Evolutionary conservation across 164 flowering plant genomes (phyloP).

Genomic region (Pachysandra terminalis): DNA sequence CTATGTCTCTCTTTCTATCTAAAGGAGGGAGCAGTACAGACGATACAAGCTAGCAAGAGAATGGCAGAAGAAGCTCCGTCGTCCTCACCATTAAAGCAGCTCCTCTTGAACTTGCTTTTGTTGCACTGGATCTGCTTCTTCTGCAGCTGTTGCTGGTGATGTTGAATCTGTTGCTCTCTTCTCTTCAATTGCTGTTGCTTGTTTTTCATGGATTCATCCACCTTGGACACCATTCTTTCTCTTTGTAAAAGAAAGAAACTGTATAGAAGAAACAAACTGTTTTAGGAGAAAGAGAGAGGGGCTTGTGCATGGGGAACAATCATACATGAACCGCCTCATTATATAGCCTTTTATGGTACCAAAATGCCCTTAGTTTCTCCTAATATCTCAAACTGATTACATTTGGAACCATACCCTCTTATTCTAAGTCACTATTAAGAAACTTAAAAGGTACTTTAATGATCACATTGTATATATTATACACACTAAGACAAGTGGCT

Average conservation of each 20-base stretch:
- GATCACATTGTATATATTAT: no score
- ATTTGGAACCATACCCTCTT: not conserved
- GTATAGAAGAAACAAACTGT: not conserved
- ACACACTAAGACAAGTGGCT: no score
- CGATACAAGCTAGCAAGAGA: conserved; percentile 78
- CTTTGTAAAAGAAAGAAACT: not conserved
- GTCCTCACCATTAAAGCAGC: conserved; percentile 54
- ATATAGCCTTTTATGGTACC: conserved; percentile 24
- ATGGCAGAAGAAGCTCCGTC: conserved; percentile 86
- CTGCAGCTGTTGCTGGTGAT: conserved; percentile 25
- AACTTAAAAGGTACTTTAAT: no score
- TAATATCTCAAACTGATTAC: conserved; percentile 1
- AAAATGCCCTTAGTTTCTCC: conserved; percentile 18
- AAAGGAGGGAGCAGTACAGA: conserved; percentile 44
- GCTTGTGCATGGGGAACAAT: conserved; percentile 23
- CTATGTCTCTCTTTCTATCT: not conserved
- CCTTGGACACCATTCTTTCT: conserved; percentile 51
- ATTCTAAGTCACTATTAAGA: no score
- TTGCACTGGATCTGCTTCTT: conserved; percentile 48
- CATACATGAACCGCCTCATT: conserved; percentile 21
- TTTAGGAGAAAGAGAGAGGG: conserved; percentile 1
- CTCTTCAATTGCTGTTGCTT: conserved; percentile 22
- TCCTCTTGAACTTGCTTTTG: conserved; percentile 84
- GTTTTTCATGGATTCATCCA: conserved; percentile 43
- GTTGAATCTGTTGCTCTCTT: conserved; percentile 23